Evolutionary conservation across 2,329 filamentous ascomycete species (phyloP).

Genomic region (Metarhizium humberi): DNA sequence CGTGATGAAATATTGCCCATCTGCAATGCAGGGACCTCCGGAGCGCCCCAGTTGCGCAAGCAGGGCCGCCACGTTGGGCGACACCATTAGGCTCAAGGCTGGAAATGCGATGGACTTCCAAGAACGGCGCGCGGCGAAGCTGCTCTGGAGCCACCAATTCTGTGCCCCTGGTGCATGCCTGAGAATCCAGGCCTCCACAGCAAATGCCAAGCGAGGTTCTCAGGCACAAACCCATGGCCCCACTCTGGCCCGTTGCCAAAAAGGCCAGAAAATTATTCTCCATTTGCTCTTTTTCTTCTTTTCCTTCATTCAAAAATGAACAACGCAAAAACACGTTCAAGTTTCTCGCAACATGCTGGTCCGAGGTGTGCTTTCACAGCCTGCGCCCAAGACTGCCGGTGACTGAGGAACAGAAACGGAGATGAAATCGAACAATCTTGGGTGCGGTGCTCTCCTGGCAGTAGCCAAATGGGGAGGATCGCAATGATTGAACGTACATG

Average conservation of each 20-base stretch:
- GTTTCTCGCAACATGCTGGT: conserved; percentile 29
- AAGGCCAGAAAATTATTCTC: conserved; percentile 7
- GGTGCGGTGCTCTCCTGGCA: conserved; percentile 45
- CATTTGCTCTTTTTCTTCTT: conserved; percentile 16
- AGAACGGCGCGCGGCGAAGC: no score
- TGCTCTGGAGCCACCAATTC: background rate
- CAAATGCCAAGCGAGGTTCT: background rate
- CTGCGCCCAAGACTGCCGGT: conserved; percentile 38
- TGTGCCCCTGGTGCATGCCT: background rate
- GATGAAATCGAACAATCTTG: conserved; percentile 49
- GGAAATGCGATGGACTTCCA: no score
- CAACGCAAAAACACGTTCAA: conserved; percentile 38
- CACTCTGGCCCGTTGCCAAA: conserved; percentile 2
- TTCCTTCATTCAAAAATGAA: conserved; percentile 28
- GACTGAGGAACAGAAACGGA: conserved; percentile 40
- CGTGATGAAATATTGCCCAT: no score
- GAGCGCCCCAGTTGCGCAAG: no score
- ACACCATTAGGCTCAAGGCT: no score
- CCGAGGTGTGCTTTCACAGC: conserved; percentile 33
- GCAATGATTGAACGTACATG: conserved; percentile 52
- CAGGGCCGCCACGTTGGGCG: no score
- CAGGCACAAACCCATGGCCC: background rate
- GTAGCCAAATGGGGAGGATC: conserved; percentile 40
- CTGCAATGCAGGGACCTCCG: no score
- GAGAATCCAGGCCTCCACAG: background rate